A percentile compares a stretch with the other conserved stretches of the same genome.
Conservation (phyloP, 164 flowering plant species). For the Kingdonia uniflora region DNA sequence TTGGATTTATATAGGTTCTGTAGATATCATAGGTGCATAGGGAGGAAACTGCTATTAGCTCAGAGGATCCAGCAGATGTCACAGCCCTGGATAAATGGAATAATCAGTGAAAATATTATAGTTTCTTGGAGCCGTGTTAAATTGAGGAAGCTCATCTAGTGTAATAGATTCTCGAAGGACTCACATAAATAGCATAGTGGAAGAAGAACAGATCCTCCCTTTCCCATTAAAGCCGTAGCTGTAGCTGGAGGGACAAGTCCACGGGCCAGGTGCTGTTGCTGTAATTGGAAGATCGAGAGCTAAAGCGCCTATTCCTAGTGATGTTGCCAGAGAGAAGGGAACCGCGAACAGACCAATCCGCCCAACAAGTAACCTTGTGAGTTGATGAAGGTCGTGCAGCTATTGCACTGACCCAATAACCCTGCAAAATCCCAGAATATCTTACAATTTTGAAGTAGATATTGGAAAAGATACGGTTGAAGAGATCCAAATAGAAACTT, state of each 20-base stretch:
- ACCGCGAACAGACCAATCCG: constrained; percentile 95
- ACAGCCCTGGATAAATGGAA: constrained; percentile 58
- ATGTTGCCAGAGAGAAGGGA: constrained; percentile 80
- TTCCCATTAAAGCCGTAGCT: constrained; percentile 92
- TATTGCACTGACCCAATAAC: constrained; percentile 95
- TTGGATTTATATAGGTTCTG: constrained; percentile 80
- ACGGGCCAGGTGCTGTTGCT: constrained; percentile 54
- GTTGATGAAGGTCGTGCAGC: constrained; percentile 96
- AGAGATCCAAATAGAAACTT: constrained; percentile 14
- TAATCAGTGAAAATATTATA: background rate
- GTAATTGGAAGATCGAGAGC: constrained; percentile 89
- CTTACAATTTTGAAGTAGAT: background rate
- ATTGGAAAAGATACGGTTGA: background rate
- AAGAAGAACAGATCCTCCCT: constrained; percentile 78
- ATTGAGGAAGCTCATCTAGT: too few species aligned
- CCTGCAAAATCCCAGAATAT: constrained; percentile 26
- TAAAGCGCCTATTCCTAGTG: constrained; percentile 71
- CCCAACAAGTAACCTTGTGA: constrained; percentile 87
- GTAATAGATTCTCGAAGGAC: constrained; percentile 8
- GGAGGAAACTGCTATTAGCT: constrained; percentile 89
- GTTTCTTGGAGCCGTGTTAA: too few species aligned
- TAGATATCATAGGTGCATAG: constrained; percentile 92
- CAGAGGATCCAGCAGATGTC: constrained; percentile 93
- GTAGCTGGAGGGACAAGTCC: constrained; percentile 96
- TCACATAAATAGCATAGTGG: constrained; percentile 96